Evolutionary conservation across 345 rosid species (phyloP), one percentile per base, ranked within the genome.

Genomic region (Gossypium turneri): DNA sequence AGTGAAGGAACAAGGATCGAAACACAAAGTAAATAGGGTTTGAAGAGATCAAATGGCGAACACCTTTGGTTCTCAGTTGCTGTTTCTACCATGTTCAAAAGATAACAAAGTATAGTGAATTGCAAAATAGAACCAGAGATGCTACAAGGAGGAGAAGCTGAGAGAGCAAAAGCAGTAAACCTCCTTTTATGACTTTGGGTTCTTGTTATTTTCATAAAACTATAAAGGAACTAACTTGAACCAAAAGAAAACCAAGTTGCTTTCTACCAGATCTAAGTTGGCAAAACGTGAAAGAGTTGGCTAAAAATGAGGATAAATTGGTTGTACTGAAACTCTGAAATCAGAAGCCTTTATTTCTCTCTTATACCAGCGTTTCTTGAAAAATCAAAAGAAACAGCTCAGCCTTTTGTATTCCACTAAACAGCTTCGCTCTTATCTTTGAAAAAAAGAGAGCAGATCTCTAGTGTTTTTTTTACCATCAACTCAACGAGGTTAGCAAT

Each of bases 1-100:
- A 85, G n/a, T 57, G 56, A 76, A 74, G 85, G 69, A 66, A 81
- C 74, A 20, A 79, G 52, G 61, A 69, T 64, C 48, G 80, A 72
- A 78, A 77, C 17, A 70, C 16, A 81, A 51, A 82, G 48, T 53
- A 79, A 55, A 43, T 78, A 81, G 44, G 68, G 63, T 72, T 66
- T 85, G 76, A 71, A 65, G 79, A 68, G 69, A 17, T 61, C 38
- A 66, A 70, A 57, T 57, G 83, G 78, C 75, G 75, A 72, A 48
- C 44, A 47, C 41, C 71, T 72, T 68, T 72, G 83, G 65, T 58
- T 50, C 60, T 73, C 73, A 56, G 50, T 57, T 77, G 81, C 56
- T 70, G 79, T 60, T 70, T 77, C 73, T 15, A 22, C 78, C 87
- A 87, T 84, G 55, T 81, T 73, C 44, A 65, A 69, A 70, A 53